These are phyloP conservation scores for Phalaenopsis aphrodite DNA, from an alignment of 106 monocot species.

Conservation along the genomic window DNA sequence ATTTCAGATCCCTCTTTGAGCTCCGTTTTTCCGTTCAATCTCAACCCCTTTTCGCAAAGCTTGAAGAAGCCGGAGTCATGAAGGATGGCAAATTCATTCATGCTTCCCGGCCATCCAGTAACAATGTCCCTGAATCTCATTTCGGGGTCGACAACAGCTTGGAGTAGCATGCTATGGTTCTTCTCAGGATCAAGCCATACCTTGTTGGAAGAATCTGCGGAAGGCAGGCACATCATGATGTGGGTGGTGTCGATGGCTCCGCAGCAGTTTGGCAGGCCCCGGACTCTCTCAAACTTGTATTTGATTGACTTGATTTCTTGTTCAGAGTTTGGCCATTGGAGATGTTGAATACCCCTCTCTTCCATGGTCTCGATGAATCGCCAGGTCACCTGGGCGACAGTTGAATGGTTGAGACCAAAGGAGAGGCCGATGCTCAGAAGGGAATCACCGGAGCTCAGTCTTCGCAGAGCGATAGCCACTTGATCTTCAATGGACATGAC, in stretches of 20 bases:
- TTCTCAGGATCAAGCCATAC: slow-evolving; percentile 60
- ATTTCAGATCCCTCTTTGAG: slow-evolving; percentile 32
- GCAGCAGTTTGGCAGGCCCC: slow-evolving; percentile 64
- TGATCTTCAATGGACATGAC: slow-evolving; percentile 45
- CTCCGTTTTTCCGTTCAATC: slow-evolving; percentile 37
- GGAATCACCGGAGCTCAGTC: slow-evolving; percentile 63
- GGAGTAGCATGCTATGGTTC: slow-evolving; percentile 66
- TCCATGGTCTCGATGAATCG: slow-evolving; percentile 66
- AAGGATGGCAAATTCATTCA: slow-evolving; percentile 50
- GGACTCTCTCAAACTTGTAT: slow-evolving; percentile 48
- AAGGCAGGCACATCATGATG: slow-evolving; percentile 61
- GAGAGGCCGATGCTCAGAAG: slow-evolving; percentile 36
- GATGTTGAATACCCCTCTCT: slow-evolving; percentile 48
- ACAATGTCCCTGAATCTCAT: slow-evolving; percentile 64
- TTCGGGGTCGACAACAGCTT: slow-evolving; percentile 43
- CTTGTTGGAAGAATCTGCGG: slow-evolving; percentile 38
- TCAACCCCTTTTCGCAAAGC: slow-evolving; percentile 53
- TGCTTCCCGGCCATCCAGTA: slow-evolving; percentile 87
- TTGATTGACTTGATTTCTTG: slow-evolving; percentile 38
- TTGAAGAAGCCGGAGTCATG: slow-evolving; percentile 65
- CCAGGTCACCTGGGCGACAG: slow-evolving; percentile 67
- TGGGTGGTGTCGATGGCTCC: slow-evolving; percentile 71
- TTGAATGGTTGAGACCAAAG: slow-evolving; percentile 58
- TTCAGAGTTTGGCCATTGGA: slow-evolving; percentile 47
- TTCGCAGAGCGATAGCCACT: slow-evolving; percentile 63